These are phyloP conservation scores for Triadica sebifera DNA, from an alignment of 345 rosid genomes.

Conservation along the genomic window DNA sequence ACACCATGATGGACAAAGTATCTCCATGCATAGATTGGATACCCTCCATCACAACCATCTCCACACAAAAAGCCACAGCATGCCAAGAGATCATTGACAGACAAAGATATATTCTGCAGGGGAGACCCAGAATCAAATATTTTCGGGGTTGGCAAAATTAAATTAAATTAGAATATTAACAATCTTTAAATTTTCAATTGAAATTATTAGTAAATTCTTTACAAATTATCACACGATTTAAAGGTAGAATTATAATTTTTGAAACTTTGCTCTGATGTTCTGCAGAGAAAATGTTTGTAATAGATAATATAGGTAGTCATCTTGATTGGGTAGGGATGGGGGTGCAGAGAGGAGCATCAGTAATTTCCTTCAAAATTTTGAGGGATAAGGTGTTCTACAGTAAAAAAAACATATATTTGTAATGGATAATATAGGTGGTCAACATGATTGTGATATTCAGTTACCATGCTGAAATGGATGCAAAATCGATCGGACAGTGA, in stretches of 20 bases:
- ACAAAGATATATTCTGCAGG: constrained; percentile 61
- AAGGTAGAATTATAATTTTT: neutral
- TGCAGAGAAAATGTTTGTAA: constrained; percentile 24
- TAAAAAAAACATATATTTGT: constrained; percentile 10
- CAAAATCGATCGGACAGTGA: constrained; percentile 95
- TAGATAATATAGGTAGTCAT: constrained; percentile 1
- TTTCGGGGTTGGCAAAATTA: neutral
- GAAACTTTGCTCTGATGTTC: constrained; percentile 36
- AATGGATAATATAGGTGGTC: constrained; percentile 1
- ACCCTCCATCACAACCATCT: constrained; percentile 84
- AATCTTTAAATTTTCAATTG: neutral
- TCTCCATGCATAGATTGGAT: constrained; percentile 79
- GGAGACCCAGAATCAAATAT: neutral
- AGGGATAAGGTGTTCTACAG: constrained; percentile 43
- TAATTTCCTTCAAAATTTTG: no score
- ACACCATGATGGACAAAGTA: constrained; percentile 74
- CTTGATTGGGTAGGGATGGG: neutral
- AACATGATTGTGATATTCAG: constrained; percentile 1
- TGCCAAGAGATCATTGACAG: constrained; percentile 86
- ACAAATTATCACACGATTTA: neutral
- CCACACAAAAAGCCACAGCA: constrained; percentile 97
- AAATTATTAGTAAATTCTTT: neutral
- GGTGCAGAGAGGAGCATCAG: no score
- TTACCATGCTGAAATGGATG: constrained; percentile 76
- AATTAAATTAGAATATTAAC: neutral